Evolutionary conservation across 768 basidiomycete species (phyloP), one percentile per base, ranked within the genome.

Genomic region (Leccinum uliginosum): DNA sequence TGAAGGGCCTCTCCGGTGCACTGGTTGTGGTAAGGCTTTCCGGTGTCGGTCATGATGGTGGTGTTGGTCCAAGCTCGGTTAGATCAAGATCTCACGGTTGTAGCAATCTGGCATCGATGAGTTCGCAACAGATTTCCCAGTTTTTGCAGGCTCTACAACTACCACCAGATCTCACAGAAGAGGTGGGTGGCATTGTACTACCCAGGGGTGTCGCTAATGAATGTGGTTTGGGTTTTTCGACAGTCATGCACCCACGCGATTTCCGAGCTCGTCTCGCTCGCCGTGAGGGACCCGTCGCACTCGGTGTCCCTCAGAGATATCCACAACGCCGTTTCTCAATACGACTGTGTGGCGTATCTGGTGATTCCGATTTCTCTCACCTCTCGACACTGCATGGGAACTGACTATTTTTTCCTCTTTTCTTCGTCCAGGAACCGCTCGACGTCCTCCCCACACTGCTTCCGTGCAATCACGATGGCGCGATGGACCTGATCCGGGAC

Each of bases 1-100:
- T 76, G 71, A 19, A 86, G 73, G 0, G 89, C 89, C 6, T 63
- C 65, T 11, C 81, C 81, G 0, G 79, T 80, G 59, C 75, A 76
- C 17, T 70, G 55, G 0, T 65, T 73, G 53, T 76, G 77, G 51
- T 81, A 80, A 2, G 51, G 52, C 54, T 71, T 77, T 27, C 75
- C 76, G 0, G 71, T 67, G 65, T 81, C 80, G 6, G 57, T 29
- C 67, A 69, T 66, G 34, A 30, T 34, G 23, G 30, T 45, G 3
- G 21, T 34, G 23, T 23, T 45, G 3, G 21, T 21, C 21, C 3
- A n/a, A 6, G 24, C 23, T 23, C 45, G 15, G 14, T 21, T 43
- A 43, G 40, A 43, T 43, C n/a, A 19, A 32, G 10, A 12, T 40
- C 38, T 15, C 45, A 46, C 45, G 23, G 21, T 26, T 15, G 15